Evolutionary conservation across 441 rosid genomes (phyloP).

Genomic region (Syzygium syzygioides): DNA sequence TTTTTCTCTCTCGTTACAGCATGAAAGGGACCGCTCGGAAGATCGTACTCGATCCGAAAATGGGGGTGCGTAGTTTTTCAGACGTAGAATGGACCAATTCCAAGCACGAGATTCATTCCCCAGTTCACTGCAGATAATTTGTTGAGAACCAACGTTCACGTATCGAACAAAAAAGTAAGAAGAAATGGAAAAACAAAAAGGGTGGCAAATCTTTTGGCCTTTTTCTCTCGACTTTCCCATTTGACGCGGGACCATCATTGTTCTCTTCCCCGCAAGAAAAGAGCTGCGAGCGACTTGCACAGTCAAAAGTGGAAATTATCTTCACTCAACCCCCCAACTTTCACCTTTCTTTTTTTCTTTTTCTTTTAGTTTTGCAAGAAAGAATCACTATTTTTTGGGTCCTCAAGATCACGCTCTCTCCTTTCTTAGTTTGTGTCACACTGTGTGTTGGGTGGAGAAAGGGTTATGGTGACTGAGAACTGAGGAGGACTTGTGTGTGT

Average conservation of each 20-base stretch:
- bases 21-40: neutral
- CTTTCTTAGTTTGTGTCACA: neutral
- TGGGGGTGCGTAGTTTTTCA: neutral
- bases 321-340: neutral
- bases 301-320: neutral
- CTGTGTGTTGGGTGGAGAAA: neutral
- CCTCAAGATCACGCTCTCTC: neutral
- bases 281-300: neutral
- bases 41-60: neutral
- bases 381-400: neutral
- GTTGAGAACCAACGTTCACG: neutral
- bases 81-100: neutral
- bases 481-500: neutral
- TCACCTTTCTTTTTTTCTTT: neutral
- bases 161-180: neutral
- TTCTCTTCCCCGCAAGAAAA: neutral
- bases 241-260: conserved; percentile 1
- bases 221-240: neutral
- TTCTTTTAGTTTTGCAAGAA: neutral
- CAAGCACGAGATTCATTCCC: neutral
- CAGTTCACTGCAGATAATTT: neutral
- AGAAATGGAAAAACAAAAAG: neutral
- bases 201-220: neutral
- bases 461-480: neutral
- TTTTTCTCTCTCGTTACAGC: neutral